Conservation (phyloP, 2,329 filamentous ascomycete species). For the Dactylellina cionopaga region DNA sequence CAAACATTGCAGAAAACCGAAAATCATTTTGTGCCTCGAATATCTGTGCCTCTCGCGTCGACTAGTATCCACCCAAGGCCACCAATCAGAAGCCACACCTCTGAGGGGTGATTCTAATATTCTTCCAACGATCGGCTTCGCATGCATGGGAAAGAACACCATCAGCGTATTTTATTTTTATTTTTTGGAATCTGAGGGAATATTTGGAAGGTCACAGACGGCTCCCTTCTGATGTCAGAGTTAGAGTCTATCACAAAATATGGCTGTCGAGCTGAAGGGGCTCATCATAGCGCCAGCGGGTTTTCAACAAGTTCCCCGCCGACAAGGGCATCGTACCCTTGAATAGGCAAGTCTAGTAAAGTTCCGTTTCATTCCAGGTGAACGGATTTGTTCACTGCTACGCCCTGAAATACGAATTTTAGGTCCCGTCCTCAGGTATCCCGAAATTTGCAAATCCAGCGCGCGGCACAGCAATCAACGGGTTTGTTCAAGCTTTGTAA, state of each 20-base stretch:
- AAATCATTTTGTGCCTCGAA: background rate
- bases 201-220: too few relatives aligned
- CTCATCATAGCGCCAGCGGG: constrained; percentile 26
- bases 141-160: background rate
- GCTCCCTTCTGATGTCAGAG: constrained; percentile 11
- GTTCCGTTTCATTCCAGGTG: constrained; percentile 44
- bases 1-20: background rate
- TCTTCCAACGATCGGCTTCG: constrained; percentile 25
- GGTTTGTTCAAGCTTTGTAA: too few relatives aligned
- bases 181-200: constrained; percentile 35
- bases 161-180: background rate
- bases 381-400: constrained; percentile 8
- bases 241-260: background rate
- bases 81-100: constrained; percentile 21
- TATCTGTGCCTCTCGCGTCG: background rate
- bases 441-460: too few relatives aligned
- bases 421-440: too few relatives aligned
- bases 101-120: constrained; percentile 8
- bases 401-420: too few relatives aligned
- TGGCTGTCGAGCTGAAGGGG: constrained; percentile 10
- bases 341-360: constrained; percentile 10
- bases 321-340: constrained; percentile 34
- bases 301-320: constrained; percentile 26
- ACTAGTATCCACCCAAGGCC: background rate
- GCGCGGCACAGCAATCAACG: too few relatives aligned